Evolutionary conservation across 2,329 filamentous ascomycete species (phyloP), one percentile per base, ranked within the genome.

Genomic region (Cadophora gregata): DNA sequence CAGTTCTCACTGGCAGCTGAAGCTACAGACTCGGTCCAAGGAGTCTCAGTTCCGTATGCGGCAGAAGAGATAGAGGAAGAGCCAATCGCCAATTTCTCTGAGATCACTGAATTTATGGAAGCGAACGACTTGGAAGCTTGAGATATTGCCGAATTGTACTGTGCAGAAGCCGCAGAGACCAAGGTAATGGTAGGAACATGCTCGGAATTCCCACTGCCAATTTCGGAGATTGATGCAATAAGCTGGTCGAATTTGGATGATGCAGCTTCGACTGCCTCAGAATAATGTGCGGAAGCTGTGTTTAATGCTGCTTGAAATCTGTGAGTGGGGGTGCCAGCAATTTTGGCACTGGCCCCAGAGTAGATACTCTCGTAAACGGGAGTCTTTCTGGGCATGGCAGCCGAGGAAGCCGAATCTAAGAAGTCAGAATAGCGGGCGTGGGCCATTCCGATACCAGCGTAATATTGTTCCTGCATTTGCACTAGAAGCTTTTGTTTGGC

Each of bases 351-450:
- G 14, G 71, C 73, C 27, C 65, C 70, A 59, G 59, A 70, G 29
- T 72, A 71, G 9, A 79, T 62, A 63, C 73, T 77, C 47, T 80
- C 74, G 63, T 80, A 76, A 58, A 72, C 74, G 59, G 88, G 79
- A 0, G 83, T 87, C 2, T 87, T 84, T 0, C 86, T 89, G 19
- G 88, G 86, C 12, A 87, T 86, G 48, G 93, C 81, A 24, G 89
- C 91, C 42, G 85, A 88, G 10, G 90, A 93, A 8, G 91, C 92
- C 4, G 89, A 88, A 14, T 84, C 83, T 1, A 96, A 71, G 74
- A 96, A 95, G 59, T 90, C 89, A 5, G 89, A 88, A 77, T 96
- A 96, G 45, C 90, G 87, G 51, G 89, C 92, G 74, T 96, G 90
- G 0, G 93, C 93, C 53, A 93, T 78, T 31, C 93, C 93, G 27